Base-by-base conservation (phyloP, 1,284 basidiomycete genomes). In the Pseudozyma flocculosa region DNA sequence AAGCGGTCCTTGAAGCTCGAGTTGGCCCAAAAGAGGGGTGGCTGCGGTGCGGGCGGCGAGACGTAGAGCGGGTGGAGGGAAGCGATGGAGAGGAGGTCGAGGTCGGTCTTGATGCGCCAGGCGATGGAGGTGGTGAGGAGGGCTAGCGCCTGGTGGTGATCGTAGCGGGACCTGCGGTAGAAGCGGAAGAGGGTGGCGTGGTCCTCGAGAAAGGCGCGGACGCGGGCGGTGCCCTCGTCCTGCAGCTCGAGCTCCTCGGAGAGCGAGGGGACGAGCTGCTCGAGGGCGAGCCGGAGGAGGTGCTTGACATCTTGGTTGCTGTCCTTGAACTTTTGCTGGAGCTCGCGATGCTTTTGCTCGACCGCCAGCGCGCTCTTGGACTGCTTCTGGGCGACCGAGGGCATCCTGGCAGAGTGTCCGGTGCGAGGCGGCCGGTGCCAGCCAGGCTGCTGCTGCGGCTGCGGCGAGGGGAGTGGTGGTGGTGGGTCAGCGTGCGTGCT, bases 11-110 rank as follows among this genome's bases (percentile, higher is more conserved):
- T 57, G 32, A 76, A 68, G n/a, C 52, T 24, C 23, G 61, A 59
- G 43, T 76, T 71, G 42, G 72, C 53, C 70, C 72, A 78, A 36
- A 78, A 73, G 14, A 78, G 61, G 14, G 77, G 77, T 24, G 65
- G 69, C 13, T 60, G 57, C 17, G 51, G 54, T 7, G 54, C 26
- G 0, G 64, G 64, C 1, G 71, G 70, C 13, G 54, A 50, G 22
- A 66, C 56, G 44, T 75, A 76, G 40, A 76, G 60, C 36, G 71
- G 71, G 46, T 75, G 66, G 18, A 76, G 43, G 29, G 62, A 58
- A 11, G 53, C 50, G 24, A 70, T 39, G 2, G 56, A 57, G 19
- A 75, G 34, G 7, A 66, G 40, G 43, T 74, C 69, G 22, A 76
- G 36, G 24, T 70, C 65, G 17, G 70, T 68, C n/a, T 61, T 42